Evolutionary conservation across 2,329 filamentous ascomycete genomes (phyloP), one percentile per base, ranked within the genome.

Genomic region (Fusarium tjaetaba): DNA sequence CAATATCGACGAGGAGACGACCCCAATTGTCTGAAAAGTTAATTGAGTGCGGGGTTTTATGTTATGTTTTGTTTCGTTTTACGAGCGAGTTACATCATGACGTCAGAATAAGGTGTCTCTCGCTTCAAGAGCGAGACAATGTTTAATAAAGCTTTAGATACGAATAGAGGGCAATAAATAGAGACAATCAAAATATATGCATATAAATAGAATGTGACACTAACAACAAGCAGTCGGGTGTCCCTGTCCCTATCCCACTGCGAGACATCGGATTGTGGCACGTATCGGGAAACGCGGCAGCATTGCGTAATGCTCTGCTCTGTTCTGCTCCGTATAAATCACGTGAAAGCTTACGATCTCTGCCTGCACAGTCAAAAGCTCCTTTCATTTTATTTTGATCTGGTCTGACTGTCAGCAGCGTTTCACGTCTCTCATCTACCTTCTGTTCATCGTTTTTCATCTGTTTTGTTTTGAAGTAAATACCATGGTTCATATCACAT

Each of bases 1-100:
- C 48, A 65, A 61, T 2, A 87, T 89, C 65, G 85, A 88, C 45
- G 86, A 87, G 66, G 74, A 80, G 24, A 77, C 71, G 3, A 70
- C 42, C 9, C 39, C 63, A 11, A 49, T 66, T 15, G 61, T 78
- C 14, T 76, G 67, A 63, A 53, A 9, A 15, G 28, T 22, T 22
- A 1, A 34, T 18, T 13, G 7, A 36, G n/a, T 42, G 16, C 45
- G 56, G 20, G 26, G 32, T 57, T 61, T 22, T 60, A 18, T 34
- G 32, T 34, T 30, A 8, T 34, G 32, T 34, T 34, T 34, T 34
- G 32, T 15, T 11, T 24, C 22, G 4, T 22, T 22, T 16, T 36
- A 36, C 32, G 41, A 58, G n/a, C 30, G 15, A 2, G 26, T n/a
- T 22, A 16, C 48, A 26, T 32, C 24, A 56, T 51, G 24, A 28